A percentile compares a stretch with the other conserved stretches of the same genome.
Evolutionary conservation across 495 filamentous ascomycete species (phyloP).

Genomic region (Penicillium simplicissimum): DNA sequence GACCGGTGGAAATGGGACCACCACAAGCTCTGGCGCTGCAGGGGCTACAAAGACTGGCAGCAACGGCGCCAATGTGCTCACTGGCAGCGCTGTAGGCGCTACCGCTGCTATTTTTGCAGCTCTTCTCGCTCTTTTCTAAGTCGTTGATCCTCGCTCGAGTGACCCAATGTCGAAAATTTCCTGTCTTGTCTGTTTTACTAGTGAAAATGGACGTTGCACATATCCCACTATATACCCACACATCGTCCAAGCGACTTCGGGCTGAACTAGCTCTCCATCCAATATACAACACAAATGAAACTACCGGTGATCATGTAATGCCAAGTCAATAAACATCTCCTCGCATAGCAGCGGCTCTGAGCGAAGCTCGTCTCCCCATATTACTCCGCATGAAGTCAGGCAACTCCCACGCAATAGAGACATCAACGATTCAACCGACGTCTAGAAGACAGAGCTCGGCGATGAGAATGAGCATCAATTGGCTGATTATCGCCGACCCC

Average conservation of each 20-base stretch:
- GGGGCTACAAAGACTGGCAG: background rate
- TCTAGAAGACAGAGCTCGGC: background rate
- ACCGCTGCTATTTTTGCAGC: conserved; percentile 7
- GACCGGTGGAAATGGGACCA: conserved; percentile 1
- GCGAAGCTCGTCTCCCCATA: background rate
- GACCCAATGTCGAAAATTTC: background rate
- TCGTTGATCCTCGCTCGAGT: background rate
- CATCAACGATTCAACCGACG: background rate
- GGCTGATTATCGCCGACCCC: background rate
- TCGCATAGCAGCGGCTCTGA: background rate
- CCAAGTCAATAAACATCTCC: background rate
- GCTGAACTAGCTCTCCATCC: background rate
- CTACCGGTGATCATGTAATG: background rate
- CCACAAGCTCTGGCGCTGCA: background rate
- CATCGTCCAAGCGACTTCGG: background rate
- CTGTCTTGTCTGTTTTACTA: conserved; percentile 1
- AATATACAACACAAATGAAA: background rate
- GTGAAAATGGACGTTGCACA: background rate
- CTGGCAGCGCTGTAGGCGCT: conserved; percentile 1
- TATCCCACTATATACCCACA: background rate
- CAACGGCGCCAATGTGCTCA: conserved; percentile 13
- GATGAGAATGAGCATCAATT: background rate
- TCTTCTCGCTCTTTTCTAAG: conserved; percentile 9
- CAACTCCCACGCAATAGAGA: background rate
- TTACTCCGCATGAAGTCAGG: background rate